These are phyloP conservation scores for Penstemon barbatus DNA, from an alignment of 257 asterid genomes.

Conservation along the genomic window DNA sequence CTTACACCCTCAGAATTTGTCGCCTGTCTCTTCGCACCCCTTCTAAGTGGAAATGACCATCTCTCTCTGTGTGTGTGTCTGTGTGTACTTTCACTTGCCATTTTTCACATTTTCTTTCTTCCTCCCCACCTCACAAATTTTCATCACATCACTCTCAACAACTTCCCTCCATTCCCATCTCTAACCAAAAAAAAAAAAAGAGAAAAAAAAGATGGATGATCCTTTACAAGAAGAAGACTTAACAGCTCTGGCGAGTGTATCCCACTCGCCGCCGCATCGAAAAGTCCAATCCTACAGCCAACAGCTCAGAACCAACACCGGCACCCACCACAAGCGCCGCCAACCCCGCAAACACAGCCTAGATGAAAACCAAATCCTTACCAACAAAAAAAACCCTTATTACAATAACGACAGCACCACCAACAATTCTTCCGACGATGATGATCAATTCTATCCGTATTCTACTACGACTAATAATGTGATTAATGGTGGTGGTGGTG, in stretches of 20 bases:
- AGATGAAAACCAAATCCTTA: constrained; percentile 47
- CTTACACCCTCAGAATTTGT: background rate
- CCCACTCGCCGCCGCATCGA: constrained; percentile 51
- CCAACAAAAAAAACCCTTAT: constrained; percentile 10
- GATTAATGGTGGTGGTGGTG: too few species aligned
- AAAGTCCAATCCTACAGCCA: constrained; percentile 61
- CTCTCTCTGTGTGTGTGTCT: background rate
- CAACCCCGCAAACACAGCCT: constrained; percentile 73
- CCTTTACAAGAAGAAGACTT: constrained; percentile 37
- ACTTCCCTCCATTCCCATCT: background rate
- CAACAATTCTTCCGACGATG: constrained; percentile 48
- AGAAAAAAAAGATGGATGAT: constrained; percentile 25
- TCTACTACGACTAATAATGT: constrained; percentile 34
- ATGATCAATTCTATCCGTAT: constrained; percentile 46
- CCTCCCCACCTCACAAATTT: background rate
- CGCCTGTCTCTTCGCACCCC: constrained; percentile 15
- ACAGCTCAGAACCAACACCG: constrained; percentile 58
- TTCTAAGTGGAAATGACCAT: background rate
- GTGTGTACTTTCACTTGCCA: too few species aligned
- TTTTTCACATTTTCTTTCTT: too few species aligned
- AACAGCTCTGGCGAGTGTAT: constrained; percentile 39
- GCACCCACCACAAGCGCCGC: constrained; percentile 47
- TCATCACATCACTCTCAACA: too few species aligned
- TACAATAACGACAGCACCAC: constrained; percentile 25
- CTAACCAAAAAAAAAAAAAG: background rate